Percentiles rank a stretch among this genome's conserved stretches.
These are phyloP conservation scores for Globisporangium parvum DNA, from an alignment of 352 stramenopile genomes.

Conservation along the genomic window DNA sequence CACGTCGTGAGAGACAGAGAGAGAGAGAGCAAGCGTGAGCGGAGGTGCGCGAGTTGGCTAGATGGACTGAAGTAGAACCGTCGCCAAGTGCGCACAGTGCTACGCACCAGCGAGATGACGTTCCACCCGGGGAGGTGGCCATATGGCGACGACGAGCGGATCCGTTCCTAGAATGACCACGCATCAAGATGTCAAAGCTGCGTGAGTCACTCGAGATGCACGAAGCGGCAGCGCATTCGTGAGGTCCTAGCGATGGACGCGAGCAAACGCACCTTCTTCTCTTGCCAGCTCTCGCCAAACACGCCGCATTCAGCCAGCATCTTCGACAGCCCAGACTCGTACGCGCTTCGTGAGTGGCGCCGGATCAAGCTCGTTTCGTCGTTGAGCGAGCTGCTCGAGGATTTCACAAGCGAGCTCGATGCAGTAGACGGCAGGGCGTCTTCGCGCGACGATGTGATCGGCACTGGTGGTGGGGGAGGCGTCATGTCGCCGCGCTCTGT, in stretches of 20 bases:
- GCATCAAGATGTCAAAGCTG: too few relatives aligned
- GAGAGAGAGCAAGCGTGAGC: not conserved
- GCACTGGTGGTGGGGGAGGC: not conserved
- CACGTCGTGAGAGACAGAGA: too few relatives aligned
- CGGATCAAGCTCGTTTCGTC: constrained; percentile 38
- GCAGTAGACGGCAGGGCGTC: constrained; percentile 1
- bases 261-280: constrained; percentile 72
- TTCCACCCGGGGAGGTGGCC: constrained; percentile 88
- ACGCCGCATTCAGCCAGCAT: constrained; percentile 44
- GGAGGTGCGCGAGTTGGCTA: too few relatives aligned
- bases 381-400: constrained; percentile 8
- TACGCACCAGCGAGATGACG: constrained; percentile 80
- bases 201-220: not conserved
- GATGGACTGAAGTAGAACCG: not conserved
- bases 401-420: not conserved
- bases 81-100: not conserved
- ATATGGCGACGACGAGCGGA: constrained; percentile 83
- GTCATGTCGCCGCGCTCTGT: not conserved
- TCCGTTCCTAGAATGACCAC: constrained; percentile 64
- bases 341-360: constrained; percentile 50
- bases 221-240: not conserved
- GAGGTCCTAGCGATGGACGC: not conserved
- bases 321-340: constrained; percentile 63
- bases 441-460: not conserved
- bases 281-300: constrained; percentile 94